Evolutionary conservation across 2,329 filamentous ascomycete species (phyloP).

Genomic region (Botrytis tulipae): DNA sequence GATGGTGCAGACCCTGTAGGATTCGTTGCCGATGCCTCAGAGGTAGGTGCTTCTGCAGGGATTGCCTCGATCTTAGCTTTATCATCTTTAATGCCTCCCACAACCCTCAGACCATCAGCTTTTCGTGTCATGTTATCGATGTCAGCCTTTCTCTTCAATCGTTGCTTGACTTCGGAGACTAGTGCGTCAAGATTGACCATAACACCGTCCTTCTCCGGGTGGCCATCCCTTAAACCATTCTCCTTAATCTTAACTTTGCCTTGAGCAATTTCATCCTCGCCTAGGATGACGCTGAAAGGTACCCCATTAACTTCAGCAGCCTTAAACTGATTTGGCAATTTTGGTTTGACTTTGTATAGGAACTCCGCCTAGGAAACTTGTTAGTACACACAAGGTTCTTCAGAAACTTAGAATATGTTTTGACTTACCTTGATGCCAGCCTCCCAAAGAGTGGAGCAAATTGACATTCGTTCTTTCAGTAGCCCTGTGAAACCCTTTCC

Average conservation of each 20-base stretch:
- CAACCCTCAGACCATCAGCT: slow-evolving; percentile 36
- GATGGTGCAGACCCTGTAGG: slow-evolving; percentile 1
- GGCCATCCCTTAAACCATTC: slow-evolving; percentile 73
- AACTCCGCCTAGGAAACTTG: slow-evolving; percentile 65
- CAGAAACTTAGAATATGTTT: background rate
- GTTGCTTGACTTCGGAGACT: slow-evolving; percentile 59
- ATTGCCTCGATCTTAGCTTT: slow-evolving; percentile 23
- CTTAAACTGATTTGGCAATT: slow-evolving; percentile 86
- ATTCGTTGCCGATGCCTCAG: background rate
- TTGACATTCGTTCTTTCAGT: slow-evolving; percentile 77
- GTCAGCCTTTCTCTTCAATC: slow-evolving; percentile 43
- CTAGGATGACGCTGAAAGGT: slow-evolving; percentile 84
- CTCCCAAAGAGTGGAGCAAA: slow-evolving; percentile 77
- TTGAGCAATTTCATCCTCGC: slow-evolving; percentile 80
- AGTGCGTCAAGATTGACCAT: slow-evolving; percentile 65
- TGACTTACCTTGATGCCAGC: slow-evolving; percentile 73
- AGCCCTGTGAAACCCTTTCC: slow-evolving; percentile 80
- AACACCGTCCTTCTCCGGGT: slow-evolving; percentile 88
- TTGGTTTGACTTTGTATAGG: slow-evolving; percentile 85
- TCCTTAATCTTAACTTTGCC: slow-evolving; percentile 89
- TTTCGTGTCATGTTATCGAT: slow-evolving; percentile 34
- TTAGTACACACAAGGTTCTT: background rate
- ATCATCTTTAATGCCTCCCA: slow-evolving; percentile 34
- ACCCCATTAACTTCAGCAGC: slow-evolving; percentile 76
- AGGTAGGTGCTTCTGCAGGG: slow-evolving; percentile 23